Evolutionary conservation across 805 yeast species (phyloP), one percentile per base, ranked within the genome.

Genomic region (Metschnikowia amazonensis): DNA sequence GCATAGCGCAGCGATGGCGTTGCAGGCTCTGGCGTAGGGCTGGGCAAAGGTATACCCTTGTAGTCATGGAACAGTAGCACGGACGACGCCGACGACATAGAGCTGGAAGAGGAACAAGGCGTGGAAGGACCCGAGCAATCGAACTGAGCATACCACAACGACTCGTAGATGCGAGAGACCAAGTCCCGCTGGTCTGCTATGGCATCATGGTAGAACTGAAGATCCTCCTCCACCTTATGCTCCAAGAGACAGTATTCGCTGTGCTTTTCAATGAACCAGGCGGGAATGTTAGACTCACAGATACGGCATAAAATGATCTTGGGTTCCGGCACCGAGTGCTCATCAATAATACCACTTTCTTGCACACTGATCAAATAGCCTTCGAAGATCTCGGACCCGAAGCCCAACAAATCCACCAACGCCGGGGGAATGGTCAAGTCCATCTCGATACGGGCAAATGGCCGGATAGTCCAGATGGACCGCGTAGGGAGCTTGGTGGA

Each of bases 221-320:
- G 80, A 28, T 82, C 82, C 53, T 89, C 89, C 58, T 83, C 89
- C 9, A 86, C 79, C 56, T 82, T 77, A 65, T 89, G 96, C 62
- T 90, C 97, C 29, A 87, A 77, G 24, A 86, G 72, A 57, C 99
- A 94, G 38, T 86, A 68, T 58, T 89, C 94, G 1, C 92, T 84
- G 65, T 94, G 99, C 41, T 83, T 77, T 56, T 92, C 99, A 32
- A 94, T 72, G 85, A 95, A 94, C 99, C 99, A 94, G 3, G 89
- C 86, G 3, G 96, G 97, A n/a, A 89, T 82, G 39, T 77, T 77
- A 25, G 82, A 81, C 59, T 94, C 99, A 65, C 99, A 94, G 23
- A 94, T 89, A 39, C 97, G 76, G 63, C 99, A 94, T 27, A 94
- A 68, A 30, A 86, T 89, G 46, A 81, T 75, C 20, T 83, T 82